Evolutionary conservation across 2,329 filamentous ascomycete genomes (phyloP).

Genomic region (Diaporthe vexans): DNA sequence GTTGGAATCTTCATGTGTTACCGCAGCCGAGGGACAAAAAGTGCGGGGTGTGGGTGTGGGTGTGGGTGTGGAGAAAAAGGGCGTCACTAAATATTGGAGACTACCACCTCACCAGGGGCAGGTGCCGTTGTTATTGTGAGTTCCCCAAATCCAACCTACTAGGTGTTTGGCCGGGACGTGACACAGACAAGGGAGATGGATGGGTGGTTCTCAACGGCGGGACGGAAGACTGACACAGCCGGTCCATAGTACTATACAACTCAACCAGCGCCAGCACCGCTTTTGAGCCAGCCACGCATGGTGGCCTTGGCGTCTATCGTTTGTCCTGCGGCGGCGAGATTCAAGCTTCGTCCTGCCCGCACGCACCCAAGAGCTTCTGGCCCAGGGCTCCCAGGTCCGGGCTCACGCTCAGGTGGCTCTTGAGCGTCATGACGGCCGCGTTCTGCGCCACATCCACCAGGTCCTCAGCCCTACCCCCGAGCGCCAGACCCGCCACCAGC

Average conservation of each 20-base stretch:
- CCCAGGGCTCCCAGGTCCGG: constrained; percentile 64
- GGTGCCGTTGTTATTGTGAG: not conserved
- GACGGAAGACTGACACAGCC: not conserved
- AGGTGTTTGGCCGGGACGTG: no score
- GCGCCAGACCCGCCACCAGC: constrained; percentile 82
- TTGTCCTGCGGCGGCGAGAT: no score
- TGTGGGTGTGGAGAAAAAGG: not conserved
- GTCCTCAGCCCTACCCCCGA: constrained; percentile 68
- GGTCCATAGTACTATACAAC: no score
- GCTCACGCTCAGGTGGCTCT: constrained; percentile 80
- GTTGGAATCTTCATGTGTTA: constrained; percentile 18
- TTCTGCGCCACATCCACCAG: constrained; percentile 85
- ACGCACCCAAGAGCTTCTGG: constrained; percentile 52
- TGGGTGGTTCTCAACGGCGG: not conserved
- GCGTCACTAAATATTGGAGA: not conserved
- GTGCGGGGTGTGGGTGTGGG: constrained; percentile 7
- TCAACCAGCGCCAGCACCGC: not conserved
- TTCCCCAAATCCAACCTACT: not conserved
- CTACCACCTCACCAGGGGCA: constrained; percentile 2
- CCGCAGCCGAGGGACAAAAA: constrained; percentile 32
- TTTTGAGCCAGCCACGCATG: not conserved
- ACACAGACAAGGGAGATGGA: not conserved
- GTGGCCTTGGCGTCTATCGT: not conserved
- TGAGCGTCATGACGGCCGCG: constrained; percentile 84
- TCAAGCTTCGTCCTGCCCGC: constrained; percentile 57